Conservation (phyloP, 2,329 filamentous ascomycete species). For the Cordyceps javanica region DNA sequence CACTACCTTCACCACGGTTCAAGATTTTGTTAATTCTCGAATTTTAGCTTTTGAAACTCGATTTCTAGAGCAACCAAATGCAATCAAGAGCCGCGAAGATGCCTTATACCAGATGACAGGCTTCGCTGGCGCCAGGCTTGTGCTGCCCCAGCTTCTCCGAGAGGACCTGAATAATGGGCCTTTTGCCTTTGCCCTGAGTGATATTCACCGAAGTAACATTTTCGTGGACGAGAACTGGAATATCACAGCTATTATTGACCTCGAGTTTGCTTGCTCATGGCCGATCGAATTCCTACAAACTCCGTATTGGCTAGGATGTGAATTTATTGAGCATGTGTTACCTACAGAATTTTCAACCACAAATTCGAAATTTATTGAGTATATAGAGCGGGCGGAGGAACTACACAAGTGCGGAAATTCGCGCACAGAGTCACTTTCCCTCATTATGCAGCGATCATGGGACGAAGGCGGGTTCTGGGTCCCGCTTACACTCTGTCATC, state of each 20-base stretch:
- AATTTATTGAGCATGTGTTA: too few species aligned
- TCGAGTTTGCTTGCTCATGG: conserved; percentile 26
- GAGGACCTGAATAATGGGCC: conserved; percentile 21
- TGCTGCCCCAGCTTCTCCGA: conserved; percentile 18
- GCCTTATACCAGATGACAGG: conserved; percentile 16
- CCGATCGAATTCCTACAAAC: conserved; percentile 21
- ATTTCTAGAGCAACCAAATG: conserved; percentile 17
- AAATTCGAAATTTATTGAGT: neutral
- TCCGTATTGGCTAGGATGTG: conserved; percentile 22
- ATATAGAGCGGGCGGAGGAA: neutral
- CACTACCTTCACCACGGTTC: conserved; percentile 13
- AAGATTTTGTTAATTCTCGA: conserved; percentile 15
- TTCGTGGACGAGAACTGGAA: conserved; percentile 29
- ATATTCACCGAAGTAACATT: conserved; percentile 29
- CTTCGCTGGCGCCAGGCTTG: conserved; percentile 13
- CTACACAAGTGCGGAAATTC: neutral
- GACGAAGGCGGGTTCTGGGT: neutral
- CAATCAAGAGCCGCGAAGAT: conserved; percentile 14
- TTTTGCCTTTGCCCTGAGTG: conserved; percentile 24
- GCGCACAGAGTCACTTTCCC: neutral
- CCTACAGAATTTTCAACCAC: too few species aligned
- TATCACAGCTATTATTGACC: conserved; percentile 25
- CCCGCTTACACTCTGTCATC: neutral
- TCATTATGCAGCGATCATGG: neutral
- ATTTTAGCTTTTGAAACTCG: conserved; percentile 16